Percentiles rank a stretch among this genome's conserved stretches.
phyloP scores from a whole-genome alignment of 805 yeast genomes.

The Starmerella potacharoeniae region DNA sequence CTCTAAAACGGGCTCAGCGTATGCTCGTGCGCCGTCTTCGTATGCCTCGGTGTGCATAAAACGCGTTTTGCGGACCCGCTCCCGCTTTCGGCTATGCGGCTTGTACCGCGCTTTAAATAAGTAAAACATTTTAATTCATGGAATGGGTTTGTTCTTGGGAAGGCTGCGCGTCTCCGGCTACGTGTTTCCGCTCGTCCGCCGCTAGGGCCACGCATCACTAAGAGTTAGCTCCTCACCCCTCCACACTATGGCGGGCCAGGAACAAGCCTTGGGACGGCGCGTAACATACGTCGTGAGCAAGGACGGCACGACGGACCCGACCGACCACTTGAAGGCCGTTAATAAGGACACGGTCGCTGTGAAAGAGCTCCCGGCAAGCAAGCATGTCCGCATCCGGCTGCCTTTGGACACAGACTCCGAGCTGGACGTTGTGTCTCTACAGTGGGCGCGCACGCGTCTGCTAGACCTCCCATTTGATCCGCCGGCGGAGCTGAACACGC shows the following conservation, averaged over 20 bases:
- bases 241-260: not conserved
- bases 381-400: constrained; percentile 13
- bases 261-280: constrained; percentile 4
- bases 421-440: constrained; percentile 1
- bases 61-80: too few species aligned
- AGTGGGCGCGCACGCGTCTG: constrained; percentile 8
- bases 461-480: constrained; percentile 22
- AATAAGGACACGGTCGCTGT: not conserved
- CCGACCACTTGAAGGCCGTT: not conserved
- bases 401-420: not conserved
- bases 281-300: constrained; percentile 5
- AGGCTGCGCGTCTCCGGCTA: not conserved
- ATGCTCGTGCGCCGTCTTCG: too few species aligned
- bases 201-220: not conserved
- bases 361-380: constrained; percentile 4
- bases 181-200: not conserved
- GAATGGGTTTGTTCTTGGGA: too few species aligned
- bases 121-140: too few species aligned
- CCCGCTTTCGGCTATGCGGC: too few species aligned
- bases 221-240: not conserved
- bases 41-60: too few species aligned
- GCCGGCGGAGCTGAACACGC: constrained; percentile 23
- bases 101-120: too few species aligned
- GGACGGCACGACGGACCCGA: constrained; percentile 1
- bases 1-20: too few species aligned